These are phyloP conservation scores for Pythium vanterpoolii DNA, from an alignment of 352 stramenopile species.

Conservation along the genomic window DNA sequence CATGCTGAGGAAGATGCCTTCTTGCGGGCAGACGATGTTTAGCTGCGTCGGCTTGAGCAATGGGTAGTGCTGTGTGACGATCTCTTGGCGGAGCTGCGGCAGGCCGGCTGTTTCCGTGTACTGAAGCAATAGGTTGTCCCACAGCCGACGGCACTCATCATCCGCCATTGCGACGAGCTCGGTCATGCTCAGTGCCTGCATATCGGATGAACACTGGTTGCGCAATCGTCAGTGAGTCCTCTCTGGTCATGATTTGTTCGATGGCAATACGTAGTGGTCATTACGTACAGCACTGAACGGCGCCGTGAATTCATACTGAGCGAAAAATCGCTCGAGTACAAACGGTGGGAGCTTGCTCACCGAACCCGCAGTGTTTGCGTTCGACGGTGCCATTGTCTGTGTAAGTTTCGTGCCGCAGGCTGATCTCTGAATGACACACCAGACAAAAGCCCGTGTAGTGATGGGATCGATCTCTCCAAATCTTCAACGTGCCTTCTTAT, in stretches of 20 bases:
- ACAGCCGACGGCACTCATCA: constrained; percentile 39
- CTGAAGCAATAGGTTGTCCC: constrained; percentile 33
- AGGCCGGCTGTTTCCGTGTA: constrained; percentile 47
- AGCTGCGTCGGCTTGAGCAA: constrained; percentile 25
- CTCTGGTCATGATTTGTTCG: background rate
- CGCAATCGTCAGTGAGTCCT: background rate
- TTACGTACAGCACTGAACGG: constrained; percentile 30
- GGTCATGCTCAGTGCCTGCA: constrained; percentile 32
- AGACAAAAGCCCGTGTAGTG: background rate
- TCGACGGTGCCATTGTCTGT: background rate
- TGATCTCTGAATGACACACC: background rate
- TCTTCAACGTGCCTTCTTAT: constrained; percentile 14
- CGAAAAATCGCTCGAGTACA: constrained; percentile 47
- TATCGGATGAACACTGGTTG: constrained; percentile 34
- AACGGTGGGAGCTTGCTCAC: constrained; percentile 29
- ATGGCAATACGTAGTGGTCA: background rate
- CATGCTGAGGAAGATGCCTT: constrained; percentile 64
- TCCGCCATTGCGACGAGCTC: constrained; percentile 39
- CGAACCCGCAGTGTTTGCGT: constrained; percentile 11
- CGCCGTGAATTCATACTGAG: constrained; percentile 49
- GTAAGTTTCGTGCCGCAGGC: background rate
- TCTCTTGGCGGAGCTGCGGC: constrained; percentile 37
- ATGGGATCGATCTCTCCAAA: background rate
- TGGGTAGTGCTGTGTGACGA: constrained; percentile 32
- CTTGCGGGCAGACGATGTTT: constrained; percentile 42